phyloP scores from a whole-genome alignment of 129 eudicot genomes.

The Flaveria linearis region DNA sequence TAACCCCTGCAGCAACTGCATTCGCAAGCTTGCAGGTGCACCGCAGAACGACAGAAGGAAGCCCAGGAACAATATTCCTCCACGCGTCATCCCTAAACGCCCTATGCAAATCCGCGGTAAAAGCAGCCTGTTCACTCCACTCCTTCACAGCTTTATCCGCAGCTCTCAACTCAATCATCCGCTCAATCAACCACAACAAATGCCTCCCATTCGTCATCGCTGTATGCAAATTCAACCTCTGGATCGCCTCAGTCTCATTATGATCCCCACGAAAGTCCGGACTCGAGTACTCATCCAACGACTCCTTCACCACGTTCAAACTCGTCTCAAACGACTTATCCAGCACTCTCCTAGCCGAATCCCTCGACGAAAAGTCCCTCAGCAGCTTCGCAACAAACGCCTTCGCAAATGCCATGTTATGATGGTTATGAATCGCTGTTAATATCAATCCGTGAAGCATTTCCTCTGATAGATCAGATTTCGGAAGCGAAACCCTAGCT shows the following conservation, averaged over 20 bases:
- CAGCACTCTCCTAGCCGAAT: constrained; percentile 70
- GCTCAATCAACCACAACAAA: constrained; percentile 89
- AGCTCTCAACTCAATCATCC: constrained; percentile 92
- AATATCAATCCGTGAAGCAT: constrained; percentile 73
- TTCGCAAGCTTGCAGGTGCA: constrained; percentile 74
- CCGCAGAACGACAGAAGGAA: constrained; percentile 68
- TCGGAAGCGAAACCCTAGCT: constrained; percentile 65
- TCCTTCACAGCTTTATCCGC: constrained; percentile 81
- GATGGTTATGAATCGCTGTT: constrained; percentile 66
- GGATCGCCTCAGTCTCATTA: constrained; percentile 77
- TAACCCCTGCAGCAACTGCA: constrained; percentile 75
- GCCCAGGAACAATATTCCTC: constrained; percentile 89
- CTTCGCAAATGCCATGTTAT: constrained; percentile 82
- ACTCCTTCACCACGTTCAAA: constrained; percentile 69
- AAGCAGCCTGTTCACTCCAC: constrained; percentile 77
- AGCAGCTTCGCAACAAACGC: constrained; percentile 85
- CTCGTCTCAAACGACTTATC: constrained; percentile 64
- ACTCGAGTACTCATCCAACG: constrained; percentile 87
- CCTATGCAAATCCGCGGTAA: constrained; percentile 79
- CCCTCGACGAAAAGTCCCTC: constrained; percentile 76
- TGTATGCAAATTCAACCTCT: constrained; percentile 82
- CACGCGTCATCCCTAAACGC: constrained; percentile 86
- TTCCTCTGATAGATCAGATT: constrained; percentile 51
- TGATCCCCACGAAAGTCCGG: constrained; percentile 87
- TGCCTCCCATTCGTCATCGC: constrained; percentile 86